Evolutionary conservation across 2,329 filamentous ascomycete genomes (phyloP), one percentile per base, ranked within the genome.

Genomic region (Cladosporium oxysporum): DNA sequence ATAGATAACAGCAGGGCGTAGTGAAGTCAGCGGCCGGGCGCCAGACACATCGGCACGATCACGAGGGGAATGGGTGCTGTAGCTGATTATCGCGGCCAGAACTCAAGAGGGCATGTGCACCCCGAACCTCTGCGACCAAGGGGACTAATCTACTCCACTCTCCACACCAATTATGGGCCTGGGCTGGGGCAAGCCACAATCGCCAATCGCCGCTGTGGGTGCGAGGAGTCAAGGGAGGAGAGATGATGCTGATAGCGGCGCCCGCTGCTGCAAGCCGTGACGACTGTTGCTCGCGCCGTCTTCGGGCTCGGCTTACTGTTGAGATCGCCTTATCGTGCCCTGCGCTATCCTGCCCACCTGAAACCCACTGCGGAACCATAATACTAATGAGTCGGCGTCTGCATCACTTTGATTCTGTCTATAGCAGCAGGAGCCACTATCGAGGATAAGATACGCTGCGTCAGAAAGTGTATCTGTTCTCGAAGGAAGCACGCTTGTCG

Each of bases 51-150:
- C 55, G 33, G 31, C 29, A 33, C 55, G 55, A 58, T 58, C 57
- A 59, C 57, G 37, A 59, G 26, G 28, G 57, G 31, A 8, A 57
- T 16, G 52, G 35, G 49, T 52, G 41, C 21, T 35, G 21, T 23
- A 47, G 23, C 52, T 59, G 23, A 59, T 18, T 59, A 59, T 59
- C 57, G 57, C 57, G 57, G 57, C 35, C 35, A 35, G 26, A 35
- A 59, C 37, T 47, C 57, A 59, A 28, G 23, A 37, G 57, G 57
- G 57, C 57, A 59, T 59, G 57, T 59, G 37, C 57, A 47, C 57
- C 57, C 57, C 28, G 33, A 58, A 21, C 21, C 12, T n/a, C 21
- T 7, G 50, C 41, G 41, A 21, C n/a, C 41, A 21, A 47, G 41
- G 41, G 41, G 18, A 29, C 50, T 53, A 53, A 31, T 55, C 52